Percentiles rank a stretch among this genome's conserved stretches.
These are phyloP conservation scores for Inonotus obliquus DNA, from an alignment of 1,284 basidiomycete species.

Conservation along the genomic window DNA sequence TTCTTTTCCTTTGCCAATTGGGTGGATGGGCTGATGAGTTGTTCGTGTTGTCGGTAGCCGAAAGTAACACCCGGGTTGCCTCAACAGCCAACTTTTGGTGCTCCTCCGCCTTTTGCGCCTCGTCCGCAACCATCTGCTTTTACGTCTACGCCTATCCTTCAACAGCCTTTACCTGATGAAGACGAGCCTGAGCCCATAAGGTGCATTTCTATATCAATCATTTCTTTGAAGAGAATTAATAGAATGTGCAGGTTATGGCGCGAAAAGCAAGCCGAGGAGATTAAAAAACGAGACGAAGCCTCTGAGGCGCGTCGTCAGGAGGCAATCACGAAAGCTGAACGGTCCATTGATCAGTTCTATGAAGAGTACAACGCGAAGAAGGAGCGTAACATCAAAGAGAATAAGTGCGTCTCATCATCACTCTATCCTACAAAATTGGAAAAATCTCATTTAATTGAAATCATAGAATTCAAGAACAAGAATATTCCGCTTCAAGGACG, in stretches of 20 bases:
- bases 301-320: constrained; percentile 81
- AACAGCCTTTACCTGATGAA: constrained; percentile 59
- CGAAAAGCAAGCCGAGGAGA: constrained; percentile 82
- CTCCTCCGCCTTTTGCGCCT: constrained; percentile 60
- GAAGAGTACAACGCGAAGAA: constrained; percentile 91
- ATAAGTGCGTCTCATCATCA: constrained; percentile 71
- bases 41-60: constrained; percentile 16
- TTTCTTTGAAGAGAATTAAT: constrained; percentile 4
- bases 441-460: neutral
- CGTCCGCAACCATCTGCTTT: constrained; percentile 66
- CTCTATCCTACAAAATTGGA: no score
- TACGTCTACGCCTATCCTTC: constrained; percentile 68
- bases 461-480: constrained; percentile 80
- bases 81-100: constrained; percentile 42
- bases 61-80: constrained; percentile 24
- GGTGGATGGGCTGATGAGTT: neutral
- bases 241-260: constrained; percentile 73
- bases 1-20: neutral
- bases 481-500: constrained; percentile 70
- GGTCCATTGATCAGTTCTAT: constrained; percentile 94
- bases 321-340: constrained; percentile 85
- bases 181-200: constrained; percentile 89
- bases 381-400: constrained; percentile 89
- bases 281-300: constrained; percentile 73
- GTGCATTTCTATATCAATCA: constrained; percentile 35